Conservation (phyloP, 2,329 filamentous ascomycete species). For the Tolypocladium ovalisporum region DNA sequence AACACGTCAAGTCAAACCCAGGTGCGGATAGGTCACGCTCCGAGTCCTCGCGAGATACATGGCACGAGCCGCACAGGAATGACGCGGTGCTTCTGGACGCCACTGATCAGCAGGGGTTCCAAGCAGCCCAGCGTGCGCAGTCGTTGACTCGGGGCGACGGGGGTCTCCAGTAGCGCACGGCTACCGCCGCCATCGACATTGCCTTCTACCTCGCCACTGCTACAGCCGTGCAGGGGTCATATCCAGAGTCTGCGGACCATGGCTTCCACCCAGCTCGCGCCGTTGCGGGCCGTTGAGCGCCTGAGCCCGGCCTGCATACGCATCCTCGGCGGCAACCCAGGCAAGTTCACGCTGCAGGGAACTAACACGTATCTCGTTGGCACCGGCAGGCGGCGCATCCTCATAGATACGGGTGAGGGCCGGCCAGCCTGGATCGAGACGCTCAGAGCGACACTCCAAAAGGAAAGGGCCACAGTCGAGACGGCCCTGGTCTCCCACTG, state of each 20-base stretch:
- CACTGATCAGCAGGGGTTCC: background rate
- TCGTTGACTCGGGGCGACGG: background rate
- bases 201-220: background rate
- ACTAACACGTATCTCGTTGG: conserved; percentile 96
- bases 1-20: background rate
- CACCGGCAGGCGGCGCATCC: conserved; percentile 57
- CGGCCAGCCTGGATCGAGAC: conserved; percentile 59
- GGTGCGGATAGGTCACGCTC: background rate
- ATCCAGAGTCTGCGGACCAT: background rate
- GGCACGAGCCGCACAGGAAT: too few species aligned
- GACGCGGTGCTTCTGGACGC: too few species aligned
- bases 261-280: conserved; percentile 29
- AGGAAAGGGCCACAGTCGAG: conserved; percentile 60
- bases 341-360: conserved; percentile 65
- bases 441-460: conserved; percentile 51
- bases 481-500: conserved; percentile 76
- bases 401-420: conserved; percentile 88
- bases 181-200: background rate
- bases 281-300: conserved; percentile 63
- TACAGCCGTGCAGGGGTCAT: background rate
- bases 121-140: background rate
- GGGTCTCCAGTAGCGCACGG: background rate
- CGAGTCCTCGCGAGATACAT: background rate
- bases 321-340: conserved; percentile 82
- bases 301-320: conserved; percentile 70